Evolutionary conservation across 2,329 filamentous ascomycete genomes (phyloP).

Genomic region (Apiospora hydei): DNA sequence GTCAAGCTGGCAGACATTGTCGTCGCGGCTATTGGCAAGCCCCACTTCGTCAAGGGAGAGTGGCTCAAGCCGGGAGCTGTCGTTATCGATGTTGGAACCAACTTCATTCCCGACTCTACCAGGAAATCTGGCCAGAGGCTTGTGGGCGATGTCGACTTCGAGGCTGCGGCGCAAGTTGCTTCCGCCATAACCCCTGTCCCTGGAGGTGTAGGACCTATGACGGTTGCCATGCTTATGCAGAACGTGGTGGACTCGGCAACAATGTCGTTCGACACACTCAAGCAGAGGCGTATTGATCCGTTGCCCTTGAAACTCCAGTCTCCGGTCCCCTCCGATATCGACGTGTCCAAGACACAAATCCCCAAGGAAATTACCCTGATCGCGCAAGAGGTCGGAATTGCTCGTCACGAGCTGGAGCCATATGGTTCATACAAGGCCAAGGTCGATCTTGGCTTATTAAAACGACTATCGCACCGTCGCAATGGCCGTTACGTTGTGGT

Average conservation of each 20-base stretch:
- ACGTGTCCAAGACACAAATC: constrained; percentile 84
- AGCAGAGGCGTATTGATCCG: constrained; percentile 78
- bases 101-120: constrained; percentile 87
- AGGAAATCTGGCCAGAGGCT: constrained; percentile 93
- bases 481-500: constrained; percentile 93
- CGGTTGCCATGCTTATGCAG: constrained; percentile 95
- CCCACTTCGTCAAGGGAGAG: constrained; percentile 89
- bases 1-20: constrained; percentile 88
- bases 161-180: constrained; percentile 82
- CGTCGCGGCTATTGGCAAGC: constrained; percentile 88
- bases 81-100: constrained; percentile 97
- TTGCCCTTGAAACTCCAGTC: constrained; percentile 80
- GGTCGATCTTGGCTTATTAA: constrained; percentile 82
- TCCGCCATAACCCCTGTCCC: constrained; percentile 96
- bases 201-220: constrained; percentile 98
- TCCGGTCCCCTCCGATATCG: constrained; percentile 96
- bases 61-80: constrained; percentile 96
- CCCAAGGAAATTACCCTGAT: constrained; percentile 91
- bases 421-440: constrained; percentile 97
- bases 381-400: constrained; percentile 87
- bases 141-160: constrained; percentile 94
- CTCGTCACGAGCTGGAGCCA: constrained; percentile 87
- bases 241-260: constrained; percentile 91
- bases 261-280: constrained; percentile 82
- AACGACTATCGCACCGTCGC: constrained; percentile 83